Evolutionary conservation across 2,329 filamentous ascomycete species (phyloP), one percentile per base, ranked within the genome.

Genomic region (Fusarium poae): DNA sequence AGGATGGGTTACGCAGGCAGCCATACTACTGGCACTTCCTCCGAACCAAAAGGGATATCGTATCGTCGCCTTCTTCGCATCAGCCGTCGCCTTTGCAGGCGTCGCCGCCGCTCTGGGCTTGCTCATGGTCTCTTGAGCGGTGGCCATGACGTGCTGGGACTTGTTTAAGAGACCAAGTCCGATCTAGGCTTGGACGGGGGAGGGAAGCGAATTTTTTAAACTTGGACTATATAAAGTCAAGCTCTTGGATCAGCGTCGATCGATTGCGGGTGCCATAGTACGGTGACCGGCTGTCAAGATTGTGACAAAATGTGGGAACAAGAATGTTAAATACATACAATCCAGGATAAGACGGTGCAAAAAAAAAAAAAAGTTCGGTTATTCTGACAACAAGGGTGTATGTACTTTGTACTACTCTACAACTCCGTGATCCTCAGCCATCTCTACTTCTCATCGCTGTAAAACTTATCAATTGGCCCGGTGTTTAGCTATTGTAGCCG

Each of bases 21-120:
- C 95, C 84, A 96, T 91, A 78, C 93, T 97, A 77, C 92, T 96
- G 51, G 95, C 94, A 78, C 93, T 97, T 57, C 96, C 96, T 68
- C 96, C 96, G 79, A 99, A 98, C 96, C 95, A 98, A 81, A 95
- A 95, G 12, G 92, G 92, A 81, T 95, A 95, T 65, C 82, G 81
- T 42, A 86, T 77, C 4, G 81, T 70, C 32, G 72, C 77, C 66
- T 77, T 75, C 67, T 82, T 81, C 75, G 82, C 61, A 60, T 60
- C 62, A 12, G 42, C 80, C 72, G 80, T 77, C 58, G 75, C 74
- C 51, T 70, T 64, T 43, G 57, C 63, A 40, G 69, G 57, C 62
- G 57, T 49, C 7, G 44, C 32, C 35, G 42, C 25, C 35, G 32
- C 43, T 4, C 61, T 29, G 10, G 42, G 27, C 23, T 72, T 71